Conservation (phyloP, 805 yeast genomes). For the Cyberlindnera maclurae region DNA sequence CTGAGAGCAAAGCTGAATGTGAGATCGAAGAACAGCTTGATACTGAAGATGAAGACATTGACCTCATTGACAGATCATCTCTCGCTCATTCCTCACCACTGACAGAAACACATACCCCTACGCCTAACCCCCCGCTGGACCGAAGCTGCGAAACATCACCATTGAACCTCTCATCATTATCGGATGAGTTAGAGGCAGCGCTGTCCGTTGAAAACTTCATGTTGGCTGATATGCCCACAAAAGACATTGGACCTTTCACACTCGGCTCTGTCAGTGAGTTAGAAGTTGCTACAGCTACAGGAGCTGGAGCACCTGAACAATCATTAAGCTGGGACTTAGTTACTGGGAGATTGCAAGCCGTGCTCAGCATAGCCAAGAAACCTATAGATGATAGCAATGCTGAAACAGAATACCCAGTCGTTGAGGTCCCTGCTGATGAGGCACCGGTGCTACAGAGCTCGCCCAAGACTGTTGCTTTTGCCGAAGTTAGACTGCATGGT, state of each 20-base stretch:
- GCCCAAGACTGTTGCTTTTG: no score
- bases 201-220: neutral
- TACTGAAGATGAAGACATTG: neutral
- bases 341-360: neutral
- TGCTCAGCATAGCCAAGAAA: neutral
- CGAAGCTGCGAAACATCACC: neutral
- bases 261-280: conserved; percentile 12
- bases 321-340: neutral
- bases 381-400: neutral
- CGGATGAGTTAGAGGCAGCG: conserved; percentile 14
- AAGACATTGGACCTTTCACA: conserved; percentile 7
- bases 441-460: no score
- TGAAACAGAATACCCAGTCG: neutral
- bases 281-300: conserved; percentile 2
- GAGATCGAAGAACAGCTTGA: no score
- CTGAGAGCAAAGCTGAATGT: neutral
- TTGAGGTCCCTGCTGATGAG: neutral
- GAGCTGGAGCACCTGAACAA: neutral
- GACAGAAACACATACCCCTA: neutral
- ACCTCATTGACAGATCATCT: neutral
- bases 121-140: no score
- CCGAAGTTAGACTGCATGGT: no score
- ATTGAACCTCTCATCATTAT: conserved; percentile 8
- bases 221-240: neutral
- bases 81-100: neutral